Conservation (phyloP, 305 asterid genomes). For the Coffea humblotiana region DNA sequence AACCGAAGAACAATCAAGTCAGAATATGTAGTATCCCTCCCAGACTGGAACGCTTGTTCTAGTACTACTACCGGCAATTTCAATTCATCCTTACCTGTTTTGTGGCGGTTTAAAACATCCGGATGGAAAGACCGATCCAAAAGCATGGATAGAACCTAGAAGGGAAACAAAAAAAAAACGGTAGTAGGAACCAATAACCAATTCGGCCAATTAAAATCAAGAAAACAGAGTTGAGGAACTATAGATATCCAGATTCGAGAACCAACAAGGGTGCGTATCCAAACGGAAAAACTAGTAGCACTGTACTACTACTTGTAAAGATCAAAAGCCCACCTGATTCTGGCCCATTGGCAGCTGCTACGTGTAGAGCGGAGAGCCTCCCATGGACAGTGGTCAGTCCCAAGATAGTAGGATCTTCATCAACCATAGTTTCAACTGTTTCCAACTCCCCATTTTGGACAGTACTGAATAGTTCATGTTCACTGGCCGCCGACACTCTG, state of each 20-base stretch:
- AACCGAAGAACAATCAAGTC: constrained; percentile 24
- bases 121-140: constrained; percentile 67
- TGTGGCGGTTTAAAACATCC: constrained; percentile 71
- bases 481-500: constrained; percentile 38
- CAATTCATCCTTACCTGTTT: constrained; percentile 51
- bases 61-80: too few relatives aligned
- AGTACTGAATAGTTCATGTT: constrained; percentile 50
- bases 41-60: not conserved
- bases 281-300: not conserved
- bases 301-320: not conserved
- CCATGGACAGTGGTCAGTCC: constrained; percentile 35
- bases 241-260: not conserved
- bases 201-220: constrained; percentile 10
- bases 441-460: constrained; percentile 71
- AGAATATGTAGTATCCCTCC: not conserved
- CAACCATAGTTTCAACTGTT: constrained; percentile 51
- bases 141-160: constrained; percentile 68
- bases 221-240: not conserved
- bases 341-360: constrained; percentile 77
- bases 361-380: constrained; percentile 60
- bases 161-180: not conserved
- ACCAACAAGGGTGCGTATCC: not conserved
- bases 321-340: constrained; percentile 52
- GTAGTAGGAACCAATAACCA: not conserved
- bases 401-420: constrained; percentile 48